Percentiles rank a stretch among this genome's conserved stretches.
Evolutionary conservation across 2,329 filamentous ascomycete genomes (phyloP).

Genomic region (Neoascochyta sp.): DNA sequence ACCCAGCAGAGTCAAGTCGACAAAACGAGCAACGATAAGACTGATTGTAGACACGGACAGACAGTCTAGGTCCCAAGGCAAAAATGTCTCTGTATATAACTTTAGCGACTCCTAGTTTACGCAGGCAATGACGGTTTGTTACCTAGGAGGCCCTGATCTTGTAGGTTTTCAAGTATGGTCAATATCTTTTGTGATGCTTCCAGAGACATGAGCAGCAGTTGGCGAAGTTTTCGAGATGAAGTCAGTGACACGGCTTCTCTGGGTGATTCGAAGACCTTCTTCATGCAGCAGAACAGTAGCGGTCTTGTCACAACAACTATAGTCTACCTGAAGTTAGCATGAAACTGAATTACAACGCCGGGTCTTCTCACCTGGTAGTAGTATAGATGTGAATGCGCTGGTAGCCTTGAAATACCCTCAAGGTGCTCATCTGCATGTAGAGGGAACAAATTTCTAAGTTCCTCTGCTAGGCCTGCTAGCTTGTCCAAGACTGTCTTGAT

Average conservation of each 20-base stretch:
- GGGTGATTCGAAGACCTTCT: slow-evolving; percentile 32
- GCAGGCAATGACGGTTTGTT: slow-evolving; percentile 3
- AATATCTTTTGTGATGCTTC: slow-evolving; percentile 46
- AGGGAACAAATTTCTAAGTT: slow-evolving; percentile 39
- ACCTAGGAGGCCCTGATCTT: slow-evolving; percentile 49
- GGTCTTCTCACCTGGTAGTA: slow-evolving; percentile 43
- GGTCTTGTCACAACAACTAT: slow-evolving; percentile 43
- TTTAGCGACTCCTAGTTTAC: slow-evolving; percentile 6
- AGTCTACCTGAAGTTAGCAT: slow-evolving; percentile 27
- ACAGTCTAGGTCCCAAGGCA: slow-evolving; percentile 49
- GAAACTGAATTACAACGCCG: no score
- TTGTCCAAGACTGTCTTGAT: slow-evolving; percentile 42
- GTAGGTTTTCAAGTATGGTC: slow-evolving; percentile 44
- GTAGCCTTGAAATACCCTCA: slow-evolving; percentile 43
- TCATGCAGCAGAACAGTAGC: slow-evolving; percentile 44
- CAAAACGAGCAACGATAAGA: slow-evolving; percentile 37
- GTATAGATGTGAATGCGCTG: slow-evolving; percentile 37
- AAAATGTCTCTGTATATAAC: slow-evolving; percentile 44
- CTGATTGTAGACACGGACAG: slow-evolving; percentile 46
- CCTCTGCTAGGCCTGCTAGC: slow-evolving; percentile 41
- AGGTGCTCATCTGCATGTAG: slow-evolving; percentile 36
- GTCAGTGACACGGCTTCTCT: slow-evolving; percentile 29
- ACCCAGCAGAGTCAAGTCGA: slow-evolving; percentile 36
- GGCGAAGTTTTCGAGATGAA: slow-evolving; percentile 38
- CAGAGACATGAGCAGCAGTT: slow-evolving; percentile 42